phyloP scores from a whole-genome alignment of 495 filamentous ascomycete species.

The Xylaria intraflava region DNA sequence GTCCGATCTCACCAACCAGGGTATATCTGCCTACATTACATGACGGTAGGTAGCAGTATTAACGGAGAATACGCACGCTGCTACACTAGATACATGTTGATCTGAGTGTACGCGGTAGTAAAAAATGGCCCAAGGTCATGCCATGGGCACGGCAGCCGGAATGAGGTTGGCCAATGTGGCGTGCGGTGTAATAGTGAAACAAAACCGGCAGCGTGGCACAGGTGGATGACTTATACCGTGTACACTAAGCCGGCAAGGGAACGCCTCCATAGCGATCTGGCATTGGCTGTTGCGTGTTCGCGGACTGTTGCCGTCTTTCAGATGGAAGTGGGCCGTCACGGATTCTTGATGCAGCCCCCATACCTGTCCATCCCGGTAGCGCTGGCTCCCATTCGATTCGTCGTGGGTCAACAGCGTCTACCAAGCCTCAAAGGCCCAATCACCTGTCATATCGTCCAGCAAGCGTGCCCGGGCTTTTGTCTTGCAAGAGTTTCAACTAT shows the following conservation, averaged over 20 bases:
- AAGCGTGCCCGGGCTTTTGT: too few relatives aligned
- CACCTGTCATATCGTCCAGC: too few relatives aligned
- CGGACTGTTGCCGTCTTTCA: conserved; percentile 22
- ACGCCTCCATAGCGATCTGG: neutral
- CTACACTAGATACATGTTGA: too few relatives aligned
- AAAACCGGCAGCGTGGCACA: neutral
- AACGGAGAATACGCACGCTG: too few relatives aligned
- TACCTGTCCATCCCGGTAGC: neutral
- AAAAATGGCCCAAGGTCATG: too few relatives aligned
- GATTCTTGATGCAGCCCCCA: conserved; percentile 4
- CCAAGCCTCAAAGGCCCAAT: neutral
- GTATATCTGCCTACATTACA: neutral
- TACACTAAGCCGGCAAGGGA: neutral
- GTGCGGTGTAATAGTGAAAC: neutral
- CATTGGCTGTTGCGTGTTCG: conserved; percentile 24
- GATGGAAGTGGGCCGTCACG: conserved; percentile 16
- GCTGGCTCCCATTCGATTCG: neutral
- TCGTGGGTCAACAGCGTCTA: neutral
- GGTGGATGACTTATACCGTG: conserved; percentile 2
- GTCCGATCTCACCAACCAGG: neutral
- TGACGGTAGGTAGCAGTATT: too few relatives aligned
- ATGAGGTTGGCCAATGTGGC: neutral
- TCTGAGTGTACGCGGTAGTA: too few relatives aligned
- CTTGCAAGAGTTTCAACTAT: too few relatives aligned
- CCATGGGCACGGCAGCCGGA: neutral